Base-by-base conservation (phyloP, 129 eudicot species). In the Artemisia annua region DNA sequence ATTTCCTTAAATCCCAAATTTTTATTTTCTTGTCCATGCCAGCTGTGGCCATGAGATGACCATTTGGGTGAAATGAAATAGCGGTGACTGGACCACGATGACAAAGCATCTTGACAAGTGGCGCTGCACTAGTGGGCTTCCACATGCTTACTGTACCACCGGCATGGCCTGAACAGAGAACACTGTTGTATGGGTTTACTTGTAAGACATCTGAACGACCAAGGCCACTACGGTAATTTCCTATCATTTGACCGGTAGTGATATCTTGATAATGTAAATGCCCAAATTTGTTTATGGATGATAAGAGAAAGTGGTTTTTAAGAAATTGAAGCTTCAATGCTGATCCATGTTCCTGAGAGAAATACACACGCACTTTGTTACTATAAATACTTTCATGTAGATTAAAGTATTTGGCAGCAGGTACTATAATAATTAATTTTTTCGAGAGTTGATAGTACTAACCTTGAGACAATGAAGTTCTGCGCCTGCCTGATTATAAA, bases 11-110 rank as follows among this genome's bases (percentile, higher is more conserved):
- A 71, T 93, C 98, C 98, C 98, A 93, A 10, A 93, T 71, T 75
- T 93, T 93, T 56, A 93, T 72, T 79, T 93, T 90, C 73, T 85
- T 84, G 65, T 93, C 98, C 89, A 81, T 84, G 30, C 98, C 98
- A 32, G 97, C 83, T 13, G 98, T 89, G 3, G 96, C 98, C 97
- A 93, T 89, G 55, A 93, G 96, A 74, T 90, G 87, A 61, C 98
- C 98, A 17, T 84, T 93, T 0, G 96, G 80, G 73, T 93, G 98
- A 76, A 93, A 93, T 7, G 97, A 83, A 68, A 93, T 11, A 50
- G 97, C 88, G 1, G 91, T 83, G 22, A 93, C 78, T 16, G 97
- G 87, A 13, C 97, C 98, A 0, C 76, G 86, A 75, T 93, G 98
- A 64, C 92, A 85, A 7, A 89, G 85, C 89, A 93, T 93, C 83